Base-by-base conservation (phyloP, 2,329 filamentous ascomycete genomes). In the Zelopaecilomyces penicillatus region DNA sequence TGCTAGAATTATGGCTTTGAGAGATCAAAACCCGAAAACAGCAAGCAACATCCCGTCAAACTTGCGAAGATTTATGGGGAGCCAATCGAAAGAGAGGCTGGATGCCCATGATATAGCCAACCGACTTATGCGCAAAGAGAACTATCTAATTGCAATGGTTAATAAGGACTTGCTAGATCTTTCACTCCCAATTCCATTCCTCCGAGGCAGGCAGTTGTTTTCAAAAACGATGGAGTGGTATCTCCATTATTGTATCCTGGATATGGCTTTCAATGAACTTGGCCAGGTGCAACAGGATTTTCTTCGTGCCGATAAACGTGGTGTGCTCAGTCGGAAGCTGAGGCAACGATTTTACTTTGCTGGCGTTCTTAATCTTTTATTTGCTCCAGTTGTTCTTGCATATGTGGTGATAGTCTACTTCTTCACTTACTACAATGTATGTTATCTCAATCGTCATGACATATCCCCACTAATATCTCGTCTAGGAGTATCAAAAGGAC, bases 31-130 rank as follows among this genome's bases (percentile, higher is more conserved):
- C 55, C 81, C 90, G n/a, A 81, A 84, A 49, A 95, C 90, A 11
- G 76, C 77, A 7, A 71, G 65, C 7, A 77, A 75, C 46, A 67
- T 80, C 47, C 72, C 74, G 1, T 66, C 67, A 4, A 66, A 65
- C 5, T 66, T 78, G 46, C 71, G 75, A 3, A 68, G 65, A n/a
- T 80, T 71, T 53, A 74, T 91, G 50, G 85, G 86, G 38, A 89
- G 82, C 47, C 88, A 94, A 59, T 94, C 88, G 26, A 95, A 96
- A 62, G 88, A 97, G 65, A 78, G 91, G 50, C 82, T 98, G 54
- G 93, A 96, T 64, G 93, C 93, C 8, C 88, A 96, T 57, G 93
- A 96, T 58, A 97, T 98, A 61, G 93, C 93, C 5, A 98, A 97
- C 59, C 81, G 93, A 30, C 68, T 98, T 38, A 97, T 98, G 93